Base-by-base conservation (phyloP, 2,329 filamentous ascomycete species). In the Myriosclerotinia duriaeana region DNA sequence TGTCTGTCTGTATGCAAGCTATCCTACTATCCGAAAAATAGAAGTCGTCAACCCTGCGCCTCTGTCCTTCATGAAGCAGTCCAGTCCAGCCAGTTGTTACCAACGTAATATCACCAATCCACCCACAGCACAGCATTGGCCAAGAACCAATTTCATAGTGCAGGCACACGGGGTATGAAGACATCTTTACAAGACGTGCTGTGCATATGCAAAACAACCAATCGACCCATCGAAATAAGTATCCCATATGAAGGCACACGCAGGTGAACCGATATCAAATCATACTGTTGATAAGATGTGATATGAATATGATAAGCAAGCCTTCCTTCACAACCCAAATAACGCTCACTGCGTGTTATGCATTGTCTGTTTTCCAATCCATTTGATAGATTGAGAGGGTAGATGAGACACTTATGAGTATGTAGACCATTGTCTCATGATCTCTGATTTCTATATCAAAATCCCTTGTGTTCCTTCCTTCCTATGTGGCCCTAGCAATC, bases 401-500 rank as follows among this genome's bases (percentile, higher is more conserved):
- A 60, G 30, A 38, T 60, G 44, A 50, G 26, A 50, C 58, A 60
- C 44, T 22, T 44, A 26, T 50, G 22, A 50, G 58, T 44, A 44
- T 60, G 20, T 7, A 26, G 30, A 26, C 30, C 44, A 38, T 50
- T 30, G 50, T 60, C 22, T 30, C 58, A 50, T 38, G 30, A 60
- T 60, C 40, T 60, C 58, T 60, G 44, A 60, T 60, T 30, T 60
- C 58, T 60, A 26, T 48, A 60, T 60, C 58, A 60, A 60, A 36
- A 60, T 50, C 30, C 44, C 15, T 38, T 38, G 44, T 48, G 20
- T 50, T 50, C 56, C 54, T 67, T 58, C 52, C 20, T 46, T 34
- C 40, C 40, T 60, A 60, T 50, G 11, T 50, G 3, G 58, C 30
- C 58, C 56, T 30, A 26, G 34, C 74, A 69, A 75, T 71, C 75